These are phyloP conservation scores for Metschnikowia bowlesiae DNA, from an alignment of 805 yeast species.

Conservation along the genomic window DNA sequence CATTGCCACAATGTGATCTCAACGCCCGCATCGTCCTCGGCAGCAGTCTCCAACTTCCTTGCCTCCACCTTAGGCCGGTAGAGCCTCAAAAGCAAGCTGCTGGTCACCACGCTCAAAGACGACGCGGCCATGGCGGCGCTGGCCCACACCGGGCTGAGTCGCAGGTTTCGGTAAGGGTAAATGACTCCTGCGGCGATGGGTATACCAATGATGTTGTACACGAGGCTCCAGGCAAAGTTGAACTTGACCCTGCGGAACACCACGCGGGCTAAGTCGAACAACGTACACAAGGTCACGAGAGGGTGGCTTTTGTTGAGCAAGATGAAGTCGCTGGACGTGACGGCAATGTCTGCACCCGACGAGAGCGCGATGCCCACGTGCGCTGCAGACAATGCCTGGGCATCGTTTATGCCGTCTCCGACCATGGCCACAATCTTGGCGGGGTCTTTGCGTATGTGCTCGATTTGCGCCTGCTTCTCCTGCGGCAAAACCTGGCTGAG, in stretches of 20 bases:
- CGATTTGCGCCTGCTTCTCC: conserved; percentile 60
- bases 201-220: conserved; percentile 53
- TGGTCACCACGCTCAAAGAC: conserved; percentile 53
- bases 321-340: conserved; percentile 71
- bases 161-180: conserved; percentile 50
- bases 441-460: conserved; percentile 44
- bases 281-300: conserved; percentile 47
- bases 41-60: background rate
- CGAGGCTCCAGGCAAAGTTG: conserved; percentile 57
- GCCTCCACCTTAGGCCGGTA: conserved; percentile 37
- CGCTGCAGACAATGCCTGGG: conserved; percentile 72
- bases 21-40: background rate
- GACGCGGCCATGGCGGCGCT: conserved; percentile 64
- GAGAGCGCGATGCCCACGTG: conserved; percentile 78
- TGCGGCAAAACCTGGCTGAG: conserved; percentile 71
- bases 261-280: conserved; percentile 47
- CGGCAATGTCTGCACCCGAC: conserved; percentile 71
- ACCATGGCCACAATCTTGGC: conserved; percentile 55
- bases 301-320: conserved; percentile 53
- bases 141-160: conserved; percentile 62
- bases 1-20: background rate
- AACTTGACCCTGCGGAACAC: conserved; percentile 52
- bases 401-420: conserved; percentile 82
- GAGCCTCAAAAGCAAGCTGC: conserved; percentile 49
- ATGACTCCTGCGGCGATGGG: conserved; percentile 68